Conservation (phyloP, 306 rosid genomes). For the Pyrus betulifolia region DNA sequence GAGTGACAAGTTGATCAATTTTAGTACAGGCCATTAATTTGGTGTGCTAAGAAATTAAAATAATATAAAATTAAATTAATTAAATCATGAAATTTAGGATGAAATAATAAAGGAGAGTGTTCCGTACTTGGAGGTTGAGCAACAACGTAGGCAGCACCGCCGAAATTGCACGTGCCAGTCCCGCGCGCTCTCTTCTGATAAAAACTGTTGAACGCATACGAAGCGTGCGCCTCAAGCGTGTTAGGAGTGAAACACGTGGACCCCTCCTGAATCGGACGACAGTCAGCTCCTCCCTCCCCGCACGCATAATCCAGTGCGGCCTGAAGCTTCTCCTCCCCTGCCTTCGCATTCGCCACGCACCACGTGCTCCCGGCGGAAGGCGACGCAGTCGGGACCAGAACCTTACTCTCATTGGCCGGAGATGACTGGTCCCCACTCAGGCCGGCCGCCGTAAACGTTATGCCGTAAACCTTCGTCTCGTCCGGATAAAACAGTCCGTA, state of each 20-base stretch:
- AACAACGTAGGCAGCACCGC: conserved; percentile 65
- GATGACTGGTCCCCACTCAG: background rate
- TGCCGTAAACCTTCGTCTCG: conserved; percentile 49
- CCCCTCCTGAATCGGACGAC: conserved; percentile 52
- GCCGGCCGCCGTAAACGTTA: conserved; percentile 29
- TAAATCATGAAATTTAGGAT: background rate
- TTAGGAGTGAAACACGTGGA: conserved; percentile 71
- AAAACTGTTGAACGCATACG: conserved; percentile 76
- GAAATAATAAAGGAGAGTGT: background rate
- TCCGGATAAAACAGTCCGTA: conserved; percentile 72
- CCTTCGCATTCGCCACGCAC: conserved; percentile 66
- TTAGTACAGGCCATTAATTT: no score
- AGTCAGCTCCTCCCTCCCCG: conserved; percentile 79
- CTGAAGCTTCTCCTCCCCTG: conserved; percentile 37
- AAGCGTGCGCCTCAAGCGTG: conserved; percentile 76
- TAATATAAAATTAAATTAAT: no score
- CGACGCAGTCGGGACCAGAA: conserved; percentile 22
- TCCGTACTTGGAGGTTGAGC: conserved; percentile 64
- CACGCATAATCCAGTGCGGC: conserved; percentile 69
- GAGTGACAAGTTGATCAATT: no score
- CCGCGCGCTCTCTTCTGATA: conserved; percentile 71
- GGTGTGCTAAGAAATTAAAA: no score
- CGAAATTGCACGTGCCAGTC: conserved; percentile 59
- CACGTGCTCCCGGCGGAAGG: conserved; percentile 34
- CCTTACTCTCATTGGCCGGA: conserved; percentile 26